Base-by-base conservation (phyloP, 495 filamentous ascomycete genomes). In the Aspergillus hancockii region DNA sequence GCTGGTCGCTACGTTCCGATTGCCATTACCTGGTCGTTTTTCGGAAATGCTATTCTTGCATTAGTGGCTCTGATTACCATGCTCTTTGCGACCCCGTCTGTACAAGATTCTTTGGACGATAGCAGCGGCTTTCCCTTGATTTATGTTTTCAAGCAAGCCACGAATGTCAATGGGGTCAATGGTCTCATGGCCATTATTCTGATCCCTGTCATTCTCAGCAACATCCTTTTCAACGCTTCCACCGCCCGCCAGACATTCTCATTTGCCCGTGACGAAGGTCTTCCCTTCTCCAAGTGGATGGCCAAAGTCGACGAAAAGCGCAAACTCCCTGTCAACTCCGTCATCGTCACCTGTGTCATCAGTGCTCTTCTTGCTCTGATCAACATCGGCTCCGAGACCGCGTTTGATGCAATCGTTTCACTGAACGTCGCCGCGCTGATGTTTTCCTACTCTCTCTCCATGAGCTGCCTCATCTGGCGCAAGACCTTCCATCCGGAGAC, bases 361-460 rank as follows among this genome's bases (percentile, higher is more conserved):
- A 61, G 45, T 13, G 58, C 53, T 19, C 59, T 61, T 0, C 57
- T 68, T 21, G 61, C 61, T 4, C 49, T 63, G 8, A 66, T 66
- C 46, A 66, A 66, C 50, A 60, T 88, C 52, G 84, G 82, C 25
- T 84, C 80, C 2, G 55, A 70, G 7, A 75, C 78, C 3, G 84
- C 83, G 13, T 81, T 87, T 62, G 81, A 84, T 65, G 78, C 79
- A 31, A 75, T 86, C 30, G 70, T 78, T 34, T 84, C 77, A 0
- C 63, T 83, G 0, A 68, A 72, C 16, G 69, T 80, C 10, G 71
- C 67, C 9, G 74, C 77, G 0, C 60, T 81, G n/a, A 67, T 77
- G 31, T 63, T 63, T 19, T 69, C 77, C 32, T 79, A 79, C 49
- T 71, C 73, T 0, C 60, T 71, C 36, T 75, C 69, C 9, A 74